phyloP scores from a whole-genome alignment of 140 eudicot genomes.

The Flaveria floridana region DNA sequence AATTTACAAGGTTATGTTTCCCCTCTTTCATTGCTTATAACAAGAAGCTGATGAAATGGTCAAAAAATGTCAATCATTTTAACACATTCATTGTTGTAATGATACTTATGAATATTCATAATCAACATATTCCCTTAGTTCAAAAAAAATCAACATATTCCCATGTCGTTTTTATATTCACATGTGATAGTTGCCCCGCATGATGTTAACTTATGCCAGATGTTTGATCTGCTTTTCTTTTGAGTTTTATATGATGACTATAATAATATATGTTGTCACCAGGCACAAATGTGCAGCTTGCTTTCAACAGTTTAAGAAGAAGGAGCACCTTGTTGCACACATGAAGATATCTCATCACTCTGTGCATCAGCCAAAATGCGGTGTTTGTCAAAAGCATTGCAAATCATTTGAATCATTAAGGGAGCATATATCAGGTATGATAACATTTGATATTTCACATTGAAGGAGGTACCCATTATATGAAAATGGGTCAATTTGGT shows the following conservation, averaged over 20 bases:
- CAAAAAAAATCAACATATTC: background rate
- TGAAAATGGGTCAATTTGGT: background rate
- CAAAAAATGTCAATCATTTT: background rate
- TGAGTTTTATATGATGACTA: constrained; percentile 4
- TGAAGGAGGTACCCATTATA: background rate
- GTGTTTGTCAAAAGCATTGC: constrained; percentile 68
- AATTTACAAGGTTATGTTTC: too few species aligned
- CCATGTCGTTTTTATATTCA: background rate
- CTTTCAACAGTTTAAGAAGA: constrained; percentile 59
- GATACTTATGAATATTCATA: background rate
- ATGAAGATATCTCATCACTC: constrained; percentile 67
- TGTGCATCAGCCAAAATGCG: constrained; percentile 70
- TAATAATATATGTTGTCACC: constrained; percentile 16
- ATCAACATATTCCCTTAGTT: background rate
- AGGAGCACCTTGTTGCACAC: constrained; percentile 70
- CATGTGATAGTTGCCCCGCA: background rate
- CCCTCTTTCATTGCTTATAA: background rate
- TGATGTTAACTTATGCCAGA: background rate
- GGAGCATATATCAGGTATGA: constrained; percentile 65
- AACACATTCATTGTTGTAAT: background rate
- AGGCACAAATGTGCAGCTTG: constrained; percentile 79
- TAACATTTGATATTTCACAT: background rate
- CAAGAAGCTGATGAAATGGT: background rate
- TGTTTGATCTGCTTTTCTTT: constrained; percentile 7
- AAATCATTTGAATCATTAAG: constrained; percentile 63